Conservation (phyloP, 2,329 filamentous ascomycete genomes). For the Colletotrichum salicis region DNA sequence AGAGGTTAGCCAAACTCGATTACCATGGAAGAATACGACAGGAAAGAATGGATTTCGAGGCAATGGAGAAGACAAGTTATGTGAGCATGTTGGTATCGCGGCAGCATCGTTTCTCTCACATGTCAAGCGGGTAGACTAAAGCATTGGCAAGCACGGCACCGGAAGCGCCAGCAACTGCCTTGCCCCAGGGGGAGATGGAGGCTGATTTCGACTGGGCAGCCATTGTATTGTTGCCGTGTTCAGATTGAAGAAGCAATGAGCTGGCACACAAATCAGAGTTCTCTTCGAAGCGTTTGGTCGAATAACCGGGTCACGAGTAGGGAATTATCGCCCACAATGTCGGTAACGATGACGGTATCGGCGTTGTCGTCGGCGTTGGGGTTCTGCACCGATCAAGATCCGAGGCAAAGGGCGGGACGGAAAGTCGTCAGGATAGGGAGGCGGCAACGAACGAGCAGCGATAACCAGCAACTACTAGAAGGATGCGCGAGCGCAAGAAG, state of each 20-base stretch:
- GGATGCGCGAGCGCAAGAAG: not conserved
- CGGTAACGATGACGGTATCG: slow-evolving; percentile 39
- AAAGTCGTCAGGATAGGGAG: not conserved
- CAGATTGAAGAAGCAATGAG: not conserved
- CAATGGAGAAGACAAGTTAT: not conserved
- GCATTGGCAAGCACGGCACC: slow-evolving; percentile 96
- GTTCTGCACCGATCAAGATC: slow-evolving; percentile 18
- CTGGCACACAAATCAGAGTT: not conserved
- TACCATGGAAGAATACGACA: not conserved
- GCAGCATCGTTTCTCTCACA: slow-evolving; percentile 68
- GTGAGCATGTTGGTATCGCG: not conserved
- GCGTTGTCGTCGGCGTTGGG: slow-evolving; percentile 24
- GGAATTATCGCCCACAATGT: slow-evolving; percentile 24
- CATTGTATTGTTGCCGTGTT: slow-evolving; percentile 48
- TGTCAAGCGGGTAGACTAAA: slow-evolving; percentile 94
- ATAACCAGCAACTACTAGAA: not conserved
- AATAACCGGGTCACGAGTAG: not conserved
- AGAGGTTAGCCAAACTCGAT: slow-evolving; percentile 31
- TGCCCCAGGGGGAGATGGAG: slow-evolving; percentile 88
- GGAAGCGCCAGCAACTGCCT: slow-evolving; percentile 89
- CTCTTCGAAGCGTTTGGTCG: not conserved
- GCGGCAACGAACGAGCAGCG: too few species aligned
- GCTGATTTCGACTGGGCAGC: slow-evolving; percentile 71
- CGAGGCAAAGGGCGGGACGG: slow-evolving; percentile 1
- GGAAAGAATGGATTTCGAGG: not conserved